Evolutionary conservation across 1,284 basidiomycete species (phyloP).

Genomic region (Irpex lacteus): DNA sequence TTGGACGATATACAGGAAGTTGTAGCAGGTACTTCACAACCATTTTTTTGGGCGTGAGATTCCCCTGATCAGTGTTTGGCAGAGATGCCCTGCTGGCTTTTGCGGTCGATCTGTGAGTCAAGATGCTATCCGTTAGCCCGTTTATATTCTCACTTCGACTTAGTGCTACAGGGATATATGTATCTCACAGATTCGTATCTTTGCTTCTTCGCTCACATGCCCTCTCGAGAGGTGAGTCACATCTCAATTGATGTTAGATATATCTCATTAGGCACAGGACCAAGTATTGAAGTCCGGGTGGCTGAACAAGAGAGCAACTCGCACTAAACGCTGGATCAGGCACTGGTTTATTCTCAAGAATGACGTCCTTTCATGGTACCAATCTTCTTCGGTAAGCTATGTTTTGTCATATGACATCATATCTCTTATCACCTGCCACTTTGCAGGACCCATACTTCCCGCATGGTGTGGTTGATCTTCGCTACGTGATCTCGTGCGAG

Average conservation of each 20-base stretch:
- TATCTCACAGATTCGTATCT: conserved; percentile 90
- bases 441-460: conserved; percentile 92
- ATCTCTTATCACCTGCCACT: conserved; percentile 7
- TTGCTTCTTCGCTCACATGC: conserved; percentile 97
- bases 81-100: conserved; percentile 89
- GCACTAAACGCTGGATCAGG: conserved; percentile 86
- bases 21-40: conserved; percentile 58
- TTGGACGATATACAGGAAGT: conserved; percentile 80
- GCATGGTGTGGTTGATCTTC: conserved; percentile 90
- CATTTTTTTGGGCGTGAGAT: conserved; percentile 1
- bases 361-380: conserved; percentile 92
- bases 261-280: conserved; percentile 46
- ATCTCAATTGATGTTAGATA: conserved; percentile 1
- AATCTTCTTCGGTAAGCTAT: conserved; percentile 76
- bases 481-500: conserved; percentile 90
- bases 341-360: conserved; percentile 96
- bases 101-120: conserved; percentile 78
- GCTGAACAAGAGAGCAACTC: conserved; percentile 78
- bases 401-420: conserved; percentile 9
- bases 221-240: conserved; percentile 69
- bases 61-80: conserved; percentile 11
- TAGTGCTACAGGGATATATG: conserved; percentile 95
- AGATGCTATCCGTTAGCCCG: not conserved
- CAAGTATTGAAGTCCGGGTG: conserved; percentile 86
- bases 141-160: conserved; percentile 10